Base-by-base conservation (phyloP, 2,329 filamentous ascomycete species). In the Trichoderma endophyticum region DNA sequence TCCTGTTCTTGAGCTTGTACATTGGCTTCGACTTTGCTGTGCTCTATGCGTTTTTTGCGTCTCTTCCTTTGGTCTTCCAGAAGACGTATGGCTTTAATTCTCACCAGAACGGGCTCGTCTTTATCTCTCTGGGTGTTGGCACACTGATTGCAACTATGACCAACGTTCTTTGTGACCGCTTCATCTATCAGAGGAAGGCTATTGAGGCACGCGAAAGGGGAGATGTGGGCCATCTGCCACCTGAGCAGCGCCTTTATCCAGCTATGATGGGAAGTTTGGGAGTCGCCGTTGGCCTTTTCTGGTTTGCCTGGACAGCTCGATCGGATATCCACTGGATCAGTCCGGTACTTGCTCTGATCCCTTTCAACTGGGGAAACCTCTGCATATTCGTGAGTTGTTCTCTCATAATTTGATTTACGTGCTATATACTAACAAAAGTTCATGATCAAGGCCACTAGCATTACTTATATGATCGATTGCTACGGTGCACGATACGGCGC, bases 31-130 rank as follows among this genome's bases (percentile, higher is more conserved):
- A 87, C 36, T 81, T 86, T 34, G 56, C 87, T 12, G 80, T 87
- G 68, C 80, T 91, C 59, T 78, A 88, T 3, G 86, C 90, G 75
- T 85, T 82, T 74, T 82, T 91, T 6, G 89, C 89, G 4, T 74
- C 72, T 15, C 60, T 73, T 1, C 74, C 76, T 0, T 72, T 74
- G 6, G 72, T 74, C 2, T 75, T 77, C 1, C 61, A 64, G 9
- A 59, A 68, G 12, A 63, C 71, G 1, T 77, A 77, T 36, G 39
- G 60, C 3, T 77, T 76, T 7, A 56, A 65, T 48, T 11, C 71
- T 0, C 61, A 61, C 1, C 48, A 76, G 24, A 70, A 74, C 0
- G 75, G 75, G 0, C 21, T 76, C 3, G 74, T 73, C 12, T 76
- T 76, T 24, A 43, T 76, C 4, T 59, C 72, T 7, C 56, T 77